phyloP scores from a whole-genome alignment of 2,329 filamentous ascomycete species.

The Acrodontium crateriforme region DNA sequence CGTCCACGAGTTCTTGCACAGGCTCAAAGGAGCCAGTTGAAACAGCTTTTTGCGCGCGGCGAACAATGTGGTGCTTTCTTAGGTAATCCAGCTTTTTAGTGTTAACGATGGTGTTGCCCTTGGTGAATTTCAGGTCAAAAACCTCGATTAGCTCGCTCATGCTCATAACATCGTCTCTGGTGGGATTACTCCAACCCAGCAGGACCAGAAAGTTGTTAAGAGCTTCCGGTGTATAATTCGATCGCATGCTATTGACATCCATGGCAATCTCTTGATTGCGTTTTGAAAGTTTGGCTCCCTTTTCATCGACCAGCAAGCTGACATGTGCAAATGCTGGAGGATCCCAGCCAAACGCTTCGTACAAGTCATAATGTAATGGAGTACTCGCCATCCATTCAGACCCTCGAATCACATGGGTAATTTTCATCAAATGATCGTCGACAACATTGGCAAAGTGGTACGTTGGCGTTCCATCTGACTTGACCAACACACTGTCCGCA shows the following conservation, averaged over 20 bases:
- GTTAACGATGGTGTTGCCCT: constrained; percentile 74
- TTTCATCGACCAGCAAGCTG: constrained; percentile 33
- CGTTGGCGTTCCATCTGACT: constrained; percentile 82
- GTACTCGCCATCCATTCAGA: constrained; percentile 96
- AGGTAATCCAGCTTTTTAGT: constrained; percentile 69
- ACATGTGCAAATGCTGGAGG: constrained; percentile 37
- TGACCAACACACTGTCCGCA: constrained; percentile 81
- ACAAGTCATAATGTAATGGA: constrained; percentile 54
- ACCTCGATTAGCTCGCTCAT: constrained; percentile 56
- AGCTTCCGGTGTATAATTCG: constrained; percentile 48
- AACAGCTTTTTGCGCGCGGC: constrained; percentile 33
- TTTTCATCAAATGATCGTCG: constrained; percentile 88
- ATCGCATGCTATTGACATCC: constrained; percentile 43
- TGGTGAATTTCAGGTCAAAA: constrained; percentile 81
- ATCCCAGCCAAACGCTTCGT: constrained; percentile 35
- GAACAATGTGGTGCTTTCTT: constrained; percentile 54
- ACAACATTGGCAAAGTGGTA: constrained; percentile 97
- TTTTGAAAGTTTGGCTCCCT: constrained; percentile 54
- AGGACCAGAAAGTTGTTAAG: constrained; percentile 74
- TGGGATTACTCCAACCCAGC: constrained; percentile 64
- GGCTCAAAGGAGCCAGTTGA: constrained; percentile 18
- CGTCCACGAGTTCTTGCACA: constrained; percentile 24
- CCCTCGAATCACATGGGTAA: constrained; percentile 89
- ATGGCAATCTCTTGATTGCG: constrained; percentile 41
- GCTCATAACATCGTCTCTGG: constrained; percentile 55